A percentile compares a stretch with the other conserved stretches of the same genome.
Evolutionary conservation across 148 eudicot genomes (phyloP).

Genomic region (Cornus controversa): DNA sequence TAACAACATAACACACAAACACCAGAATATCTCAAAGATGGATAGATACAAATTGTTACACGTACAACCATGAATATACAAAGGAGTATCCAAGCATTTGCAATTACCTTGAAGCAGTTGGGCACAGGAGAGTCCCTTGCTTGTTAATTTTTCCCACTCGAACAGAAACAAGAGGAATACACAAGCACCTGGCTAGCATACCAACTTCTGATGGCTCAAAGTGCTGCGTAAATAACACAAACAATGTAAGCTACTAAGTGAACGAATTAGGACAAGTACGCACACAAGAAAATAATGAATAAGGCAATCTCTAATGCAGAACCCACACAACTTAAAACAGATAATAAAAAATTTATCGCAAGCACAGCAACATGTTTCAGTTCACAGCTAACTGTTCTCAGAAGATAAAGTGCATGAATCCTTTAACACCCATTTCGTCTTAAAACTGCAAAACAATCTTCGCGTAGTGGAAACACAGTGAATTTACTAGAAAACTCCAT

Average conservation of each 20-base stretch:
- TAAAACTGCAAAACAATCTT: too few relatives aligned
- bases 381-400: too few relatives aligned
- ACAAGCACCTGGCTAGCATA: constrained; percentile 80
- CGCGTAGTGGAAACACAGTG: too few relatives aligned
- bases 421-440: too few relatives aligned
- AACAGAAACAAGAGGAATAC: constrained; percentile 83
- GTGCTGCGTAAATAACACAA: constrained; percentile 40
- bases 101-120: constrained; percentile 66
- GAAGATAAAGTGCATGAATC: too few relatives aligned
- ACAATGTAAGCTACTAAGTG: neutral
- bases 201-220: constrained; percentile 94
- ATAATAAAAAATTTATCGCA: too few relatives aligned
- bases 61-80: neutral
- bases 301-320: neutral
- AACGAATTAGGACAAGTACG: too few relatives aligned
- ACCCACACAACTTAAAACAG: neutral
- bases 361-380: too few relatives aligned
- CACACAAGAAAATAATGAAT: too few relatives aligned
- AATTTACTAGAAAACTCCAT: too few relatives aligned
- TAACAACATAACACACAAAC: neutral
- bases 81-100: neutral
- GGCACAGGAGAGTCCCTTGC: constrained; percentile 68
- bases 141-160: constrained; percentile 86
- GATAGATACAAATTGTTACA: neutral
- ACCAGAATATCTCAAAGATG: neutral